Conservation (phyloP, 257 asterid genomes). For the Petunia axillaris region DNA sequence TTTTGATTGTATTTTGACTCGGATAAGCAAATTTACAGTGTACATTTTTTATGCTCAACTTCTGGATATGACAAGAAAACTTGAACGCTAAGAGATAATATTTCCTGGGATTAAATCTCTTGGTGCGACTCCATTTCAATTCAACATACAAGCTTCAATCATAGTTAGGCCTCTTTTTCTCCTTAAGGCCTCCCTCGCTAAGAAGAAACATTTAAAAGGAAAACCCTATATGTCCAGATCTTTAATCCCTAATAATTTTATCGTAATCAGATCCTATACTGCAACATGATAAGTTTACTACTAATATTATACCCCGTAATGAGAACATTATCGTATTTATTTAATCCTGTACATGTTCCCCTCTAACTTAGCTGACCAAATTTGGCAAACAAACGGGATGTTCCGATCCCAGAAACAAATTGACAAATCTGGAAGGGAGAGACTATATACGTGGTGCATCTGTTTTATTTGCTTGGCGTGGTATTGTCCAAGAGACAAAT, state of each 20-base stretch:
- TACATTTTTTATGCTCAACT: not conserved
- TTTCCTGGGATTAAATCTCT: too few species aligned
- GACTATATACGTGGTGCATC: too few species aligned
- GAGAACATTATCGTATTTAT: not conserved
- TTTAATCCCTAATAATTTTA: not conserved
- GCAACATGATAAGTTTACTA: not conserved
- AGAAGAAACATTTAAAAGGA: too few species aligned
- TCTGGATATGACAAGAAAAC: not conserved
- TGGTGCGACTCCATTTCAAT: not conserved
- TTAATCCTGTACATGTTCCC: not conserved
- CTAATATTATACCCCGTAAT: not conserved
- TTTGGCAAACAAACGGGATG: not conserved
- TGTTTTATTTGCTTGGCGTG: too few species aligned
- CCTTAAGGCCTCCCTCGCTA: too few species aligned
- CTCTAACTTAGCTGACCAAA: slow-evolving; percentile 13
- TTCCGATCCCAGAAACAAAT: too few species aligned
- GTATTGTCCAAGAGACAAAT: too few species aligned
- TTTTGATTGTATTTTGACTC: too few species aligned
- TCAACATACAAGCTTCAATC: not conserved
- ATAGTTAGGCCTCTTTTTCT: too few species aligned
- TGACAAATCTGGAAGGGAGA: too few species aligned
- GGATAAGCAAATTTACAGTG: too few species aligned
- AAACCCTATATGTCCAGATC: not conserved
- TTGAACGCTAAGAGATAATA: too few species aligned
- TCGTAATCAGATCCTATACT: not conserved